Percentiles rank a stretch among this genome's conserved stretches.
Evolutionary conservation across 331 rosid species (phyloP).

Genomic region (Acacia concinna): DNA sequence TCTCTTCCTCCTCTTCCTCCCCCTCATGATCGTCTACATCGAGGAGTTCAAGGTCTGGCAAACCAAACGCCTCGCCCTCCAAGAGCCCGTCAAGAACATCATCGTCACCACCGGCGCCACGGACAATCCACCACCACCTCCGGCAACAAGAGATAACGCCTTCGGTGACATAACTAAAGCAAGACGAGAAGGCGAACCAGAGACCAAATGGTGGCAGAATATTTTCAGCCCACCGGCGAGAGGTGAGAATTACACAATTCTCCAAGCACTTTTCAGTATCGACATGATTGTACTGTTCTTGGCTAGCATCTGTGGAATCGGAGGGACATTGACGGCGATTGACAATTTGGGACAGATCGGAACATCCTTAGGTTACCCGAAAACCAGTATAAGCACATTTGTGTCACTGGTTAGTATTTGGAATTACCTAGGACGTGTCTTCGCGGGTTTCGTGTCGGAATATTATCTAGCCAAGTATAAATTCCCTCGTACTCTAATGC

Average conservation of each 20-base stretch:
- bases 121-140: background rate
- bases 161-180: background rate
- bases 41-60: slow-evolving; percentile 47
- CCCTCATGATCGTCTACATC: slow-evolving; percentile 50
- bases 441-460: slow-evolving; percentile 63
- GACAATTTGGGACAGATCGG: slow-evolving; percentile 87
- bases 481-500: slow-evolving; percentile 63
- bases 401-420: slow-evolving; percentile 78
- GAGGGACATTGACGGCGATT: slow-evolving; percentile 67
- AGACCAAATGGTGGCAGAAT: slow-evolving; percentile 48
- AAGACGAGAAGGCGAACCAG: background rate
- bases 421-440: slow-evolving; percentile 64
- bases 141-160: background rate
- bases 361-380: slow-evolving; percentile 54
- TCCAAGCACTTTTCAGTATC: slow-evolving; percentile 66
- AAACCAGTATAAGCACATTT: slow-evolving; percentile 62
- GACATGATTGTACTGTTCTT: slow-evolving; percentile 64
- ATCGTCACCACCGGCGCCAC: too few species aligned
- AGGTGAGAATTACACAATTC: slow-evolving; percentile 74
- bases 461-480: slow-evolving; percentile 45
- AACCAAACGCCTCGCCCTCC: slow-evolving; percentile 1
- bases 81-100: slow-evolving; percentile 25
- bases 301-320: slow-evolving; percentile 57
- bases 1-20: slow-evolving; percentile 60
- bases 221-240: slow-evolving; percentile 59